These are phyloP conservation scores for Astragalus glycyphyllos DNA, from an alignment of 306 rosid species.

Conservation along the genomic window DNA sequence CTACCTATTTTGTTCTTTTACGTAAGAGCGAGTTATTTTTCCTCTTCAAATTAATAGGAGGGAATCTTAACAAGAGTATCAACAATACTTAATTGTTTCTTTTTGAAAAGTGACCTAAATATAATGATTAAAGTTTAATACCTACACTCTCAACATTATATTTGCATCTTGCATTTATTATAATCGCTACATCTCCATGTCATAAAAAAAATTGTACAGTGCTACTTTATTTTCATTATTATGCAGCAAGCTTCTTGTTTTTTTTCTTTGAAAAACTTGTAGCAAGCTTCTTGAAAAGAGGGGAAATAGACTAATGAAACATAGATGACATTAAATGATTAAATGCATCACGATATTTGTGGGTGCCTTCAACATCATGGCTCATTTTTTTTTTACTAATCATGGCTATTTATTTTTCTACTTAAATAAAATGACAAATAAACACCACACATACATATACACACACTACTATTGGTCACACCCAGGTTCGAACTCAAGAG, in stretches of 20 bases:
- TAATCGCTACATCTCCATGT: not conserved
- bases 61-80: constrained; percentile 8
- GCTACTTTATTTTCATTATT: not conserved
- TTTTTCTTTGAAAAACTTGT: too few relatives aligned
- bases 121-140: too few relatives aligned
- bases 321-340: not conserved
- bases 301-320: not conserved
- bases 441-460: too few relatives aligned
- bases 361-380: constrained; percentile 12
- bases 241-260: too few relatives aligned
- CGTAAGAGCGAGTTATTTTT: not conserved
- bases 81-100: too few relatives aligned
- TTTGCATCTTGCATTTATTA: not conserved
- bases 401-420: too few relatives aligned
- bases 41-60: constrained; percentile 6
- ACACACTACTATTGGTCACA: too few relatives aligned
- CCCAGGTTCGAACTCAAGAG: too few relatives aligned
- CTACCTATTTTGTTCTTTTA: not conserved
- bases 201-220: not conserved
- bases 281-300: not conserved
- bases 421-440: too few relatives aligned
- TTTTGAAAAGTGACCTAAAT: too few relatives aligned
- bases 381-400: not conserved
- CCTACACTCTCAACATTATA: not conserved
- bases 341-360: not conserved